Base-by-base conservation (phyloP, 352 stramenopile genomes). In the Phytophthora parvispora region DNA sequence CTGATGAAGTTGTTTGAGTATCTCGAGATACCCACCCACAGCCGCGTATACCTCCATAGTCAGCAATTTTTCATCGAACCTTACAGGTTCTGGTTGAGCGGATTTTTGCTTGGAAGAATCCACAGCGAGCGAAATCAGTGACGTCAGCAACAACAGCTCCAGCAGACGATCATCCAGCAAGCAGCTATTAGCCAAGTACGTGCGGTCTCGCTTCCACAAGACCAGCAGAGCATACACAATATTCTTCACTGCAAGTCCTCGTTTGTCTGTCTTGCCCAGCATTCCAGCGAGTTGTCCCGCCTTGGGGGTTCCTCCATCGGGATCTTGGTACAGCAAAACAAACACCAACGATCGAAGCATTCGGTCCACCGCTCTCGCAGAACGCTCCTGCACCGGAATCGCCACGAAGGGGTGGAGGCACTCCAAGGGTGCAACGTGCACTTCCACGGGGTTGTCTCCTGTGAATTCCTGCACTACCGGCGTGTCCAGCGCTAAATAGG, bases 131-230 rank as follows among this genome's bases (percentile, higher is more conserved):
- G 72, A 88, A 15, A 92, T 59, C 20, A 91, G 60, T 3, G 84
- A 88, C 12, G 84, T 78, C 8, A 94, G 65, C 45, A 94, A 59
- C 42, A 94, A 59, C 1, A 91, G 60, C 45, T 94, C 84, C 25
- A 91, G 51, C 15, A 78, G 31, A 22, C 59, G 66, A 67, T 75
- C 58, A 43, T 66, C 84, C 40, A 93, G 48, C 42, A 87, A 66
- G 31, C 40, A 72, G 29, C 36, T 50, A 12, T 67, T 56, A 1
- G 57, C 45, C 0, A 90, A 24, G 53, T 87, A 80, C 3, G 50
- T 57, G 9, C 60, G 43, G 36, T 91, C 83, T 61, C 68, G 81
- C 52, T 87, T 89, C 72, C 67, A 82, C 15, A 94, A 60, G 47
- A 86, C 36, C 9, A 92, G 52, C 27, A 94, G 48, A 12, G 84